Percentiles rank a stretch among this genome's conserved stretches.
These are phyloP conservation scores for Naganishia antarctica DNA, from an alignment of 768 basidiomycete genomes.

Conservation along the genomic window DNA sequence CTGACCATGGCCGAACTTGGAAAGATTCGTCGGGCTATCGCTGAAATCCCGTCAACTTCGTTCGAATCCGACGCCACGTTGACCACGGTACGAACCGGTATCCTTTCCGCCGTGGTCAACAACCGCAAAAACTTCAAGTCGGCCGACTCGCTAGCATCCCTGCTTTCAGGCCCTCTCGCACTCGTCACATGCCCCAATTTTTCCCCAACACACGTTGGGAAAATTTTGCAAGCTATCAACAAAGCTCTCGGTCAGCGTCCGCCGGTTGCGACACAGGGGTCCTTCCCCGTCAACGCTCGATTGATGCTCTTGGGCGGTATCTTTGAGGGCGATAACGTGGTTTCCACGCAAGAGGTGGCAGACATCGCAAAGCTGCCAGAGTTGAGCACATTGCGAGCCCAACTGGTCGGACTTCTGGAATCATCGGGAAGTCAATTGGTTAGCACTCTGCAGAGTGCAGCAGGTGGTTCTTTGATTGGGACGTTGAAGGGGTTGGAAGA, in stretches of 20 bases:
- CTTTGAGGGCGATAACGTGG: constrained; percentile 64
- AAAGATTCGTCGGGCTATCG: constrained; percentile 65
- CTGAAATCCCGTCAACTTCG: constrained; percentile 52
- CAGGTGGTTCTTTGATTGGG: constrained; percentile 64
- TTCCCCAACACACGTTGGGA: constrained; percentile 40
- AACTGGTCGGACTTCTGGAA: constrained; percentile 78
- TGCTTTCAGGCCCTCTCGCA: constrained; percentile 40
- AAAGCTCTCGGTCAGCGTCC: constrained; percentile 31
- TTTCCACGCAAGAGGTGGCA: constrained; percentile 59
- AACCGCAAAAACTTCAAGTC: constrained; percentile 59
- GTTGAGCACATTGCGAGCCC: constrained; percentile 68
- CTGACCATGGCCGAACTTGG: constrained; percentile 64
- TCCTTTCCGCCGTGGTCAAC: constrained; percentile 72
- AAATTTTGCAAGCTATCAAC: constrained; percentile 35
- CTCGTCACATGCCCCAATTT: constrained; percentile 41
- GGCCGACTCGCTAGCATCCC: constrained; percentile 60
- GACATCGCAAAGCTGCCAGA: constrained; percentile 66
- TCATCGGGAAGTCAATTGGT: constrained; percentile 69
- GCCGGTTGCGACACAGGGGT: constrained; percentile 5
- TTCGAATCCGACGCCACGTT: constrained; percentile 53
- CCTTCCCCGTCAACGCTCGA: constrained; percentile 48
- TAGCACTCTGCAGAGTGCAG: constrained; percentile 63
- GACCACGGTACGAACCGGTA: constrained; percentile 63
- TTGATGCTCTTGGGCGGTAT: constrained; percentile 71
- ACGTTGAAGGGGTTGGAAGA: constrained; percentile 70